phyloP scores from a whole-genome alignment of 179 eudicot species.

The Beta macrorhiza region DNA sequence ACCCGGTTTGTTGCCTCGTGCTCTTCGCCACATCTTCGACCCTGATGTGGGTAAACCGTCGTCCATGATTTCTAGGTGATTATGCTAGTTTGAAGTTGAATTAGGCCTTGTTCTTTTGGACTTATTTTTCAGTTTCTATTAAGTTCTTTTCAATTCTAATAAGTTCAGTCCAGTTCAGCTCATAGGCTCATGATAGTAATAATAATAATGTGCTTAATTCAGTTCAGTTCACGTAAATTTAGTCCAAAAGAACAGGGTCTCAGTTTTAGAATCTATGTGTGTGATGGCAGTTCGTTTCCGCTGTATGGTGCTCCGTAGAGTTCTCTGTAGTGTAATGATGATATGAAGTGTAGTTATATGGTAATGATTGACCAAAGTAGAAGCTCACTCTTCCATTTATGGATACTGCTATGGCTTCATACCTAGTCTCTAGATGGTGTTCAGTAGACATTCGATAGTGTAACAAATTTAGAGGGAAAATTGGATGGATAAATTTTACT shows the following conservation, averaged over 20 bases:
- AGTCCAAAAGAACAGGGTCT: no score
- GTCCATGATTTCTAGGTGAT: not conserved
- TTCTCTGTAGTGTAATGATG: not conserved
- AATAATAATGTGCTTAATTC: no score
- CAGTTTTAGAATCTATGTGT: no score
- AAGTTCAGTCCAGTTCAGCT: no score
- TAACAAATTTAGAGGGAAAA: not conserved
- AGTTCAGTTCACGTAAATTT: no score
- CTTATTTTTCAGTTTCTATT: no score
- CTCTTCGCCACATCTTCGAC: constrained; percentile 56
- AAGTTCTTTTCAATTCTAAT: no score
- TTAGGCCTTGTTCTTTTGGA: not conserved
- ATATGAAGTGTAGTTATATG: not conserved
- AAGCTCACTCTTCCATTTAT: not conserved
- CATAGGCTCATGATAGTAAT: no score
- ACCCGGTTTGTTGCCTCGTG: constrained; percentile 88
- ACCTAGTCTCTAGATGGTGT: not conserved
- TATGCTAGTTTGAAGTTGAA: not conserved
- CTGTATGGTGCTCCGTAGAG: not conserved
- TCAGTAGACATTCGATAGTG: not conserved
- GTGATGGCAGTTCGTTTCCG: not conserved
- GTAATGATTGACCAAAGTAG: not conserved
- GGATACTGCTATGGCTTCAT: not conserved
- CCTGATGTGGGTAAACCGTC: constrained; percentile 1
- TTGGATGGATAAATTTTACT: not conserved